These are phyloP conservation scores for Phytophthora nicotianae DNA, from an alignment of 352 stramenopile genomes.

Conservation along the genomic window DNA sequence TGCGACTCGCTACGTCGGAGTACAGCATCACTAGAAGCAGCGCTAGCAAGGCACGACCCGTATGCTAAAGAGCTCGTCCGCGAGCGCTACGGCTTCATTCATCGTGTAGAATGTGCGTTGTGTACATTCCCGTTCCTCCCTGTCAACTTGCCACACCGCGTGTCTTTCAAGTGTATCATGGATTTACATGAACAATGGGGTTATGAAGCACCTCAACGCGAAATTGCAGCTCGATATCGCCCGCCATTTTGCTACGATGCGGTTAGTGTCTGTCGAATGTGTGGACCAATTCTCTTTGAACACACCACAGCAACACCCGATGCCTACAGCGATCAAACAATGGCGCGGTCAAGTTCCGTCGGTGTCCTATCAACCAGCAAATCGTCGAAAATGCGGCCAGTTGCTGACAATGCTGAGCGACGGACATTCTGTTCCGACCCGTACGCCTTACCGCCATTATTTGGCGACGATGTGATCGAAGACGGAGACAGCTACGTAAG, in stretches of 20 bases:
- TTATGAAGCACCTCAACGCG: constrained; percentile 53
- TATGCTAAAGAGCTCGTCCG: constrained; percentile 59
- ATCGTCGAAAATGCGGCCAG: constrained; percentile 21
- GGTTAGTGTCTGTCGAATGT: constrained; percentile 76
- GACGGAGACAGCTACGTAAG: constrained; percentile 34
- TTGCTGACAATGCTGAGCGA: constrained; percentile 20
- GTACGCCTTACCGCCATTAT: constrained; percentile 72
- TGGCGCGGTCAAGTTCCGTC: constrained; percentile 21
- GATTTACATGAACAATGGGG: constrained; percentile 68
- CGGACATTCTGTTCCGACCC: constrained; percentile 54
- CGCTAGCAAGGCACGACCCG: constrained; percentile 41
- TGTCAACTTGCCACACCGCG: constrained; percentile 67
- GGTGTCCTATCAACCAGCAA: constrained; percentile 13
- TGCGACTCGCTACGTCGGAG: constrained; percentile 27
- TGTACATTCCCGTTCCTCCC: constrained; percentile 61
- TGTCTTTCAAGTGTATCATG: constrained; percentile 83
- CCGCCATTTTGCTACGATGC: constrained; percentile 74
- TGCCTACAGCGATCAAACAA: constrained; percentile 23
- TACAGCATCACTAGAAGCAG: constrained; percentile 22
- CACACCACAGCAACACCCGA: constrained; percentile 39
- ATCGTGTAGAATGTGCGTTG: constrained; percentile 66
- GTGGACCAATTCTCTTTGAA: constrained; percentile 69
- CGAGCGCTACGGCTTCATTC: constrained; percentile 65
- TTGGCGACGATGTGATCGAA: constrained; percentile 60
- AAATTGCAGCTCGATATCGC: constrained; percentile 55